Evolutionary conservation across 805 yeast species (phyloP), one percentile per base, ranked within the genome.

Genomic region (Candida silvicultrix): DNA sequence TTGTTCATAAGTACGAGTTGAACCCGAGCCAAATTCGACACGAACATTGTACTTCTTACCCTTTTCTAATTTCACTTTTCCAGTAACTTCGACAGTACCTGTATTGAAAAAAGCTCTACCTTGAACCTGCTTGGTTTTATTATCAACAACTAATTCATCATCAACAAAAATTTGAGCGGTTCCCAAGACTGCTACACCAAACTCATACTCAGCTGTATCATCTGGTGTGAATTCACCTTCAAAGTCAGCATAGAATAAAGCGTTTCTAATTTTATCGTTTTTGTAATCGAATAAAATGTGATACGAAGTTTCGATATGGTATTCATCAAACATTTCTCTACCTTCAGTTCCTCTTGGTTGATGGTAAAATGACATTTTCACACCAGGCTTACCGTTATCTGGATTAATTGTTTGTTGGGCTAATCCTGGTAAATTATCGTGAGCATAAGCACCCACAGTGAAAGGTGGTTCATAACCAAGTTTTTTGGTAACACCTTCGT

Each of bases 101-200:
- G 65, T 54, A 15, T 77, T 75, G 59, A 77, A 77, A 65, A 78
- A 80, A 4, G 73, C 65, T 31, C 64, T 60, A 12, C 84, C 85
- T 25, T 54, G 57, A 3, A 51, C 62, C 64, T 81, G 85, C 23
- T 68, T 59, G 39, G 79, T 74, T 53, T 69, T 72, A 63, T 80
- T 79, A 59, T 81, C 84, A 43, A 78, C 74, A 29, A 81, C 64
- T 46, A 78, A 63, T 53, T 73, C 54, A 46, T 62, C 83, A 53
- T 81, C 73, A 43, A 80, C 58, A 52, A 68, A 81, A 20, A 81
- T 49, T 56, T 71, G 73, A 28, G 80, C 83, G 36, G 83, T 75
- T 19, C 86, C 86, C 42, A 66, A 55, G 32, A 72, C 73, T 14
- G 75, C 62, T 44, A 76, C 59, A 20, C 84, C 85, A 53, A 81